These are phyloP conservation scores for Penicillium canescens DNA, from an alignment of 495 filamentous ascomycete species.

Conservation along the genomic window DNA sequence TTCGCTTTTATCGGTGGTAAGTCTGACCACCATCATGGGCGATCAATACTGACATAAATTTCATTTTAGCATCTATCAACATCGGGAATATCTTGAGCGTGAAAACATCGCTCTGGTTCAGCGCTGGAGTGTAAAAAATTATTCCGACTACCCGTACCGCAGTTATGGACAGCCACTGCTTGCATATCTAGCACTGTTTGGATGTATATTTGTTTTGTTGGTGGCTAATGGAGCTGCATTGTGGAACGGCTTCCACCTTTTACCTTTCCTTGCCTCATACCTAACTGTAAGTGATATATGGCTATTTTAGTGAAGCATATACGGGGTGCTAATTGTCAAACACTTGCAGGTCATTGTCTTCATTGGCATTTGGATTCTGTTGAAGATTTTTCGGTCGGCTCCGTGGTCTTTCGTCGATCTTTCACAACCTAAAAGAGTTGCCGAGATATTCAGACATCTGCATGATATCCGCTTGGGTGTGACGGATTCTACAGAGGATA, in stretches of 20 bases:
- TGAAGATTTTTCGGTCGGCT: constrained; percentile 5
- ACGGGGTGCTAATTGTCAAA: too few species aligned
- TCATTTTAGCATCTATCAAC: background rate
- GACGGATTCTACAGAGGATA: too few species aligned
- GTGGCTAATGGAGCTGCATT: constrained; percentile 38
- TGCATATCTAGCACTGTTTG: constrained; percentile 35
- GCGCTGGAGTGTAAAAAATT: constrained; percentile 10
- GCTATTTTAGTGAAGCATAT: too few species aligned
- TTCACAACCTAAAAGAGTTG: constrained; percentile 9
- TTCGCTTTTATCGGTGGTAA: constrained; percentile 40
- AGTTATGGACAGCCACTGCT: constrained; percentile 42
- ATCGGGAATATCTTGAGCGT: background rate
- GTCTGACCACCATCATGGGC: background rate
- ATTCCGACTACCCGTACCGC: constrained; percentile 42
- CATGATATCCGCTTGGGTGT: background rate
- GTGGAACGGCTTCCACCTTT: constrained; percentile 31
- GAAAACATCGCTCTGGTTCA: constrained; percentile 7
- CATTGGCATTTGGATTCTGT: too few species aligned
- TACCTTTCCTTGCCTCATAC: too few species aligned
- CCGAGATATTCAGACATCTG: constrained; percentile 4
- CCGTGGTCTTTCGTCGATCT: constrained; percentile 15
- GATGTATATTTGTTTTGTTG: constrained; percentile 38
- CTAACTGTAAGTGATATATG: too few species aligned
- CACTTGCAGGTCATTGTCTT: too few species aligned
- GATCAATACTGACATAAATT: background rate